A percentile compares a stretch with the other conserved stretches of the same genome.
Conservation (phyloP, 345 rosid species). For the Firmiana major region DNA sequence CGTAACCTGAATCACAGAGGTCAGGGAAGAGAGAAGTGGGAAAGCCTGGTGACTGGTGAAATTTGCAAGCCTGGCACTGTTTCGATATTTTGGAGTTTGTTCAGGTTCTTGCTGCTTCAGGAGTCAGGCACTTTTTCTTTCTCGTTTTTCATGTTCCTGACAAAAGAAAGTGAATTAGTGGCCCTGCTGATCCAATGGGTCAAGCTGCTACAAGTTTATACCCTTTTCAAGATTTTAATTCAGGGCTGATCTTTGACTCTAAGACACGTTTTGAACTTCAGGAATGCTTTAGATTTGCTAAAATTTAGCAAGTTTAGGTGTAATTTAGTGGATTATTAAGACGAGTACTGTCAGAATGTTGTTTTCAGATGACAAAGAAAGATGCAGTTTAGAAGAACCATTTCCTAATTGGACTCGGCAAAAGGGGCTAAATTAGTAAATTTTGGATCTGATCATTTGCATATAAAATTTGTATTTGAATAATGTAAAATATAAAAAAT, state of each 20-base stretch:
- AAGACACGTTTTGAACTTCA: background rate
- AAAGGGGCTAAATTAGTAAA: too few relatives aligned
- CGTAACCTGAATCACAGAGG: background rate
- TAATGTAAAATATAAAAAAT: too few relatives aligned
- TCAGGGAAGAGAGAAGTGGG: background rate
- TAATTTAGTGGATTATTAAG: background rate
- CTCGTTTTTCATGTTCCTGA: background rate
- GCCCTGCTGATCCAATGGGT: background rate
- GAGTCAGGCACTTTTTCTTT: background rate
- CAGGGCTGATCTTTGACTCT: background rate
- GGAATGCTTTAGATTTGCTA: background rate
- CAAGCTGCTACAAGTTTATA: background rate
- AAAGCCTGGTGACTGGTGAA: background rate
- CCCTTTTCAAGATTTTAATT: background rate
- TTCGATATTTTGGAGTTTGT: background rate
- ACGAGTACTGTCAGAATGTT: background rate
- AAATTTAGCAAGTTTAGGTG: background rate
- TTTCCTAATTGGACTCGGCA: too few relatives aligned
- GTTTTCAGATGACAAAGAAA: background rate
- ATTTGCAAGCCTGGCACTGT: slow-evolving; percentile 8
- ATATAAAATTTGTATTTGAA: too few relatives aligned
- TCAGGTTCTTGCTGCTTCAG: slow-evolving; percentile 4
- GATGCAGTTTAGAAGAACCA: too few relatives aligned
- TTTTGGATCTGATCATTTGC: too few relatives aligned
- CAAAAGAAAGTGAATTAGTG: background rate